Percentiles rank a stretch among this genome's conserved stretches.
phyloP scores from a whole-genome alignment of 1,139 yeast species.

The Saccharomyces pastorianus region DNA sequence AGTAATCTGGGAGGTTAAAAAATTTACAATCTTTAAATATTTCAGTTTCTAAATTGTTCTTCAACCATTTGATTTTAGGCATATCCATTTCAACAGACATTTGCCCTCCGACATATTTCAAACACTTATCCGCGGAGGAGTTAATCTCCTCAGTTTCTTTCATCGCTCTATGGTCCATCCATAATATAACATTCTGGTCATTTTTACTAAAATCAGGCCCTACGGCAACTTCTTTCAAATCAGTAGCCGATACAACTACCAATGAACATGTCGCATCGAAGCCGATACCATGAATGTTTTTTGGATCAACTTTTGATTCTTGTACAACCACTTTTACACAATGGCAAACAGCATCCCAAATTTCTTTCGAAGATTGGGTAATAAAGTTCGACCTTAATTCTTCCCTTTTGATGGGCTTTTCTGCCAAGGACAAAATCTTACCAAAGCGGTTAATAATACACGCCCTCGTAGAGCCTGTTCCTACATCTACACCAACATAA shows the following conservation, averaged over 20 bases:
- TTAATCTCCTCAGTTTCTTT: slow-evolving; percentile 74
- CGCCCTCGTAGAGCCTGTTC: slow-evolving; percentile 95
- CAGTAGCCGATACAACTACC: slow-evolving; percentile 62
- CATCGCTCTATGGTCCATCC: slow-evolving; percentile 99
- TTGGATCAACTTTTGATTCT: slow-evolving; percentile 65
- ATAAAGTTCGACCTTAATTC: slow-evolving; percentile 63
- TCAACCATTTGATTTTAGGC: slow-evolving; percentile 95
- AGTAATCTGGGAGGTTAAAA: slow-evolving; percentile 83
- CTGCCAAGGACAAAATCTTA: slow-evolving; percentile 70
- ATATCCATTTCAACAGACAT: slow-evolving; percentile 98
- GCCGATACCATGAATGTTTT: slow-evolving; percentile 73
- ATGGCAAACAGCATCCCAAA: slow-evolving; percentile 81
- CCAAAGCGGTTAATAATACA: slow-evolving; percentile 82
- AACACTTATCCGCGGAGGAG: slow-evolving; percentile 65
- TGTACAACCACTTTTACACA: slow-evolving; percentile 68
- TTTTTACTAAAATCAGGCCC: slow-evolving; percentile 79
- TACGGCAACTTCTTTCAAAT: slow-evolving; percentile 73
- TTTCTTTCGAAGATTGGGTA: slow-evolving; percentile 85
- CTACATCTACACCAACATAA: slow-evolving; percentile 92
- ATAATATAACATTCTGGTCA: slow-evolving; percentile 75
- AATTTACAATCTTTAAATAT: slow-evolving; percentile 62
- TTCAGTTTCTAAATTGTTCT: slow-evolving; percentile 67
- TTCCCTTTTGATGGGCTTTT: slow-evolving; percentile 69
- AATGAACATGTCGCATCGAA: slow-evolving; percentile 96
- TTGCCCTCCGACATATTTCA: slow-evolving; percentile 91